Percentiles rank a stretch among this genome's conserved stretches.
These are phyloP conservation scores for Trichoderma breve DNA, from an alignment of 2,329 filamentous ascomycete genomes.

Conservation along the genomic window DNA sequence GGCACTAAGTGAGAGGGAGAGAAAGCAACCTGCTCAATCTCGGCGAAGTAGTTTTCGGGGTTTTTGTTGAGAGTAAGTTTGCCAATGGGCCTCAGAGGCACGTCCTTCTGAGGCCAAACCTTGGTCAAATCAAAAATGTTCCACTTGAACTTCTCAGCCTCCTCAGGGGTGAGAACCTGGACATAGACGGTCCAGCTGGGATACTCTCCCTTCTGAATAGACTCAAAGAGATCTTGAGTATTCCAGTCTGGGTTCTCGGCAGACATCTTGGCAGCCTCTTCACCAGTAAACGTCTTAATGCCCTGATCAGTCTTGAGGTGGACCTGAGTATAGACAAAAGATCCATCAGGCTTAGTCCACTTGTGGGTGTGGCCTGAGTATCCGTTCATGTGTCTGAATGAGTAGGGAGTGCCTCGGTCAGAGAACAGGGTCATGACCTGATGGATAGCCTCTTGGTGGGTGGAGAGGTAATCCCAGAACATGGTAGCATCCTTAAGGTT, in stretches of 20 bases:
- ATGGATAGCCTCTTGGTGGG: conserved; percentile 61
- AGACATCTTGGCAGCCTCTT: conserved; percentile 53
- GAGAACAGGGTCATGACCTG: conserved; percentile 65
- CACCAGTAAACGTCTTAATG: conserved; percentile 56
- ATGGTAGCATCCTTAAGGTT: conserved; percentile 68
- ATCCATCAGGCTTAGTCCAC: conserved; percentile 62
- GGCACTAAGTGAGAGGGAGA: conserved; percentile 63
- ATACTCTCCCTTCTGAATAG: conserved; percentile 59
- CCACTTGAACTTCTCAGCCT: conserved; percentile 59
- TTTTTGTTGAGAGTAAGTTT: conserved; percentile 65
- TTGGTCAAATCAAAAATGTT: conserved; percentile 70
- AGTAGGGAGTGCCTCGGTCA: conserved; percentile 64
- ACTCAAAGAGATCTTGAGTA: conserved; percentile 62
- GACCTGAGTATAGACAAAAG: conserved; percentile 64
- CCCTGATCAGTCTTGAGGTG: conserved; percentile 64
- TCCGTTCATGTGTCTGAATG: conserved; percentile 65
- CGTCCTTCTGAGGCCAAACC: conserved; percentile 63
- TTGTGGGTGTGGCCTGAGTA: conserved; percentile 68
- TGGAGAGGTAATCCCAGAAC: conserved; percentile 50
- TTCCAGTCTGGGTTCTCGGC: conserved; percentile 61
- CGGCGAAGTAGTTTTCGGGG: conserved; percentile 64
- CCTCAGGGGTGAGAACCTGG: conserved; percentile 60
- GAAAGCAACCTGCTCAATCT: conserved; percentile 68
- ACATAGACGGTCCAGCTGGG: conserved; percentile 64
- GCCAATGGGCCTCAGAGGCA: conserved; percentile 60